Base-by-base conservation (phyloP, 257 asterid genomes). In the Apocynum venetum region DNA sequence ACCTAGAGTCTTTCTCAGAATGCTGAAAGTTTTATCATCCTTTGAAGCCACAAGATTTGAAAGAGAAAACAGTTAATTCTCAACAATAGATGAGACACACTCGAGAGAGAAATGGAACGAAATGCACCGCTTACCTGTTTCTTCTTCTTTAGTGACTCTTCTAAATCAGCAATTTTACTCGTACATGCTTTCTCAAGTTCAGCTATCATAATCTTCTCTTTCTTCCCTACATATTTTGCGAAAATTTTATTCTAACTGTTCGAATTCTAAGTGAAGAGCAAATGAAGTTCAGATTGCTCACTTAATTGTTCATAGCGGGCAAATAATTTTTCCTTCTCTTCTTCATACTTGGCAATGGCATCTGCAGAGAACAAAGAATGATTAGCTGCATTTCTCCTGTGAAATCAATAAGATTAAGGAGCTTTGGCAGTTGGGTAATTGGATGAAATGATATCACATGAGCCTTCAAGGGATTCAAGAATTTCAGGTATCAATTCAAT, bases 1-100 rank as follows among this genome's bases (percentile, higher is more conserved):
- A 6, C 96, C 99, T 55, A 93, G 83, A 51, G 90, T 86, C 83
- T 93, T 93, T 76, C 91, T 91, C 84, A 96, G 84, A 72, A 93
- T 89, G 91, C 92, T 90, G 86, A 91, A 90, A 79, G 98, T 89
- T 83, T 89, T 91, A 79, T 93, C 98, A 80, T 90, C 98, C 99
- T 96, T 91, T n/a, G 60, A 56, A 49, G 72, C 82, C 66, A 77
- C 69, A 60, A 76, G 36, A 51, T 73, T 52, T 9, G 38, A 56
- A 52, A 71, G n/a, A 56, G 13, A 80, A 69, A 52, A 66, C n/a
- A 35, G 73, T 78, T 76, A 44, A 66, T 72, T 20, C 13, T 46
- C 40, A 53, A 66, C 13, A 61, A 36, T 11, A 15, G n/a, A 63
- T 17, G 20, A 78, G 38, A 61, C 38, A 3, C 12, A 48, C 36